Evolutionary conservation across 2,329 filamentous ascomycete species (phyloP).

Genomic region (Aureobasidium sp.): DNA sequence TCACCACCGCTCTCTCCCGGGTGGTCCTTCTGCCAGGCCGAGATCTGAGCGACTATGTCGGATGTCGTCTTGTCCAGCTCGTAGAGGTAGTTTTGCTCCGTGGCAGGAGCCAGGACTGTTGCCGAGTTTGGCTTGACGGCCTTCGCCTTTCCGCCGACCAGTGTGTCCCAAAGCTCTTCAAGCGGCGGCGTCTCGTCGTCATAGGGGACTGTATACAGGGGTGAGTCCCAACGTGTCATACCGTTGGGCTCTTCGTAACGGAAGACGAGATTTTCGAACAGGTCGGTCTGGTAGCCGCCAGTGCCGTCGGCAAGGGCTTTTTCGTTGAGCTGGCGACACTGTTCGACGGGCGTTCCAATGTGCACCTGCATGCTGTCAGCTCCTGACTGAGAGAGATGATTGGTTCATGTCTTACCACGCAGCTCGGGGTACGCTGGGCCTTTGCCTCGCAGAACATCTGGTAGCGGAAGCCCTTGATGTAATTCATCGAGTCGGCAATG

Average conservation of each 20-base stretch:
- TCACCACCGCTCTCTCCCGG: constrained; percentile 49
- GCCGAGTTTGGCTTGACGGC: constrained; percentile 65
- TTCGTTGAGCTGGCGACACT: constrained; percentile 55
- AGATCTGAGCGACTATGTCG: constrained; percentile 61
- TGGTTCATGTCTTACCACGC: constrained; percentile 47
- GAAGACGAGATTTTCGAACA: constrained; percentile 74
- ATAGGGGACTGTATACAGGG: constrained; percentile 70
- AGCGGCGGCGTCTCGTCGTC: constrained; percentile 63
- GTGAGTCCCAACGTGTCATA: constrained; percentile 78
- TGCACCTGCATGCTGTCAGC: constrained; percentile 43
- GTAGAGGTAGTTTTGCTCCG: constrained; percentile 64
- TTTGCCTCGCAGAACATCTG: constrained; percentile 81
- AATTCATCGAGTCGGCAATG: constrained; percentile 72
- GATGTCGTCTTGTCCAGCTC: constrained; percentile 72
- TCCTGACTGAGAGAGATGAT: not conserved
- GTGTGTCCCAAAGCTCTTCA: constrained; percentile 64
- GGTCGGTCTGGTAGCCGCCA: constrained; percentile 47
- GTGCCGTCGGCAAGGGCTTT: constrained; percentile 29
- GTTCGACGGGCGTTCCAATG: constrained; percentile 48
- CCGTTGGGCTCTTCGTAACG: constrained; percentile 80
- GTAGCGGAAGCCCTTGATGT: constrained; percentile 86
- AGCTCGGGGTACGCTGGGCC: constrained; percentile 65
- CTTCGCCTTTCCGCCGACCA: constrained; percentile 58
- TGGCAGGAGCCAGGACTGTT: constrained; percentile 59
- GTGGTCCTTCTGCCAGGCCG: constrained; percentile 60